phyloP scores from a whole-genome alignment of 805 yeast species.

The Kurtzmaniella fragi region DNA sequence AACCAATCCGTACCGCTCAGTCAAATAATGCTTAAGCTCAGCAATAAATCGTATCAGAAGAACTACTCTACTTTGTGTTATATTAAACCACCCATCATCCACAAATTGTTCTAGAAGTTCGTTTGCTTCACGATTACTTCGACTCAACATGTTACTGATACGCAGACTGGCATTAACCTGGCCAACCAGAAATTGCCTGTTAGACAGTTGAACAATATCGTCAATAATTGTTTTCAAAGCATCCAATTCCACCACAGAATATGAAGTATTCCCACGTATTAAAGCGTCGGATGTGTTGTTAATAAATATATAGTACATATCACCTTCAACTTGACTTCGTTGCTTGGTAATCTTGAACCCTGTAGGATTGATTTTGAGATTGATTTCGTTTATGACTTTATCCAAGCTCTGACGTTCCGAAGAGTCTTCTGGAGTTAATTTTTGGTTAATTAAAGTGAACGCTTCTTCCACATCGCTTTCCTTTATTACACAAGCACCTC shows the following conservation, averaged over 20 bases:
- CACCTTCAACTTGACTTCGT: constrained; percentile 30
- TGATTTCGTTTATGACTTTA: constrained; percentile 22
- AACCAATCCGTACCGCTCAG: constrained; percentile 36
- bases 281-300: constrained; percentile 37
- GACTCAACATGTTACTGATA: constrained; percentile 18
- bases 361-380: constrained; percentile 25
- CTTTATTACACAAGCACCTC: not conserved
- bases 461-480: not conserved
- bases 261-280: constrained; percentile 34
- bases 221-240: constrained; percentile 44
- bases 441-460: constrained; percentile 1
- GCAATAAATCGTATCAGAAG: constrained; percentile 38
- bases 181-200: constrained; percentile 28
- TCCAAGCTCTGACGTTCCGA: constrained; percentile 7
- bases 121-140: constrained; percentile 33
- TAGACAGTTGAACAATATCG: constrained; percentile 36
- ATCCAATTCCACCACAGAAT: constrained; percentile 35
- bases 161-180: constrained; percentile 30
- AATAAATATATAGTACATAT: constrained; percentile 30
- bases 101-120: constrained; percentile 34
- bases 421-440: not conserved
- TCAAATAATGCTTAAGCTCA: constrained; percentile 43
- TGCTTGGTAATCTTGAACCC: constrained; percentile 41
- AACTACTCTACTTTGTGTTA: constrained; percentile 28
- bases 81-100: constrained; percentile 51